Base-by-base conservation (phyloP, 2,329 filamentous ascomycete genomes). In the Arthroderma sp. region DNA sequence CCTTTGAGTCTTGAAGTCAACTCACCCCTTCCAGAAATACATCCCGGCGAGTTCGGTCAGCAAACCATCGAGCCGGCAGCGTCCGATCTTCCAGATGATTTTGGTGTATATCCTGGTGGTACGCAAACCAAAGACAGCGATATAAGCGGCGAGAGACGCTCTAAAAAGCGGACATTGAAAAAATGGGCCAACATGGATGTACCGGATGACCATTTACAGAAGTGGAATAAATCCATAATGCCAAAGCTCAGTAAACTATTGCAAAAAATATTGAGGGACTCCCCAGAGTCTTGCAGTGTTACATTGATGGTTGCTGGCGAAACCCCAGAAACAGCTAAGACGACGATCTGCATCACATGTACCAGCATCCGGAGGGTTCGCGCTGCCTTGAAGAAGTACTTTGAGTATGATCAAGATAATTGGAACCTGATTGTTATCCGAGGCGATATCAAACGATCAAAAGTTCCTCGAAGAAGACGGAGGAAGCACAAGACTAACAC, bases 301-400 rank as follows among this genome's bases (percentile, higher is more conserved):
- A 71, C 72, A 44, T 68, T 81, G 7, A 72, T 78, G 49, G 74
- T 76, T 54, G 72, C 78, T 42, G 78, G 78, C 15, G 73, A 76
- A 44, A 70, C 71, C 1, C 61, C 67, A 30, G 71, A 76, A 40
- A 74, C 68, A 27, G 75, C 76, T 5, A 69, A 68, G 46, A 77
- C 78, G 1, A 81, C 78, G 0, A 75, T 80, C 31, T 75, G 78
- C 49, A 71, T 82, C 34, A 78, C 75, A 15, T 82, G 78, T 57
- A 68, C 65, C n/a, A 79, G 74, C 48, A 62, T 67, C 29, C 68
- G 70, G 36, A 76, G 74, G 54, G 73, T 80, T 42, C 74, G 77
- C 52, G 69, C 72, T 29, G 68, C 72, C 5, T 62, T 81, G 39
- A 72, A 71, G 50, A 72, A 72, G 41, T 71, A 75, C 46, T 76